Conservation (phyloP, 257 asterid species). For the Gentiana straminea region DNA sequence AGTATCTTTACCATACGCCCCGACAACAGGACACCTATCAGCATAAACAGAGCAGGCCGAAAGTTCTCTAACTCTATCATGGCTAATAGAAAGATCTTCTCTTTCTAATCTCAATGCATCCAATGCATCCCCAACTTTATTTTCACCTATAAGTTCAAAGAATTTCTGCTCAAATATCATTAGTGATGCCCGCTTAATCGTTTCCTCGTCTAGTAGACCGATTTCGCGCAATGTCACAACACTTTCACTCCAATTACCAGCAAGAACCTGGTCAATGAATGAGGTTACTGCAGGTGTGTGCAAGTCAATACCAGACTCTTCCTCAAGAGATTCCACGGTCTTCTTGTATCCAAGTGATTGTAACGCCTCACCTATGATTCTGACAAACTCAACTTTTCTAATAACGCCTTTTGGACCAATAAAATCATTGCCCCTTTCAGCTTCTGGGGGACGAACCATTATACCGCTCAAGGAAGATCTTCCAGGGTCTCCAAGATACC, state of each 20-base stretch:
- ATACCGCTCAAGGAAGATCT: conserved; percentile 39
- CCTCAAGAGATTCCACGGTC: conserved; percentile 56
- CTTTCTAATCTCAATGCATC: conserved; percentile 69
- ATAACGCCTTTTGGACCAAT: conserved; percentile 62
- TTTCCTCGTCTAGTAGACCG: conserved; percentile 41
- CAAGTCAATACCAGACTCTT: conserved; percentile 63
- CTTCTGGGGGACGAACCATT: conserved; percentile 55
- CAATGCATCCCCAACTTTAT: conserved; percentile 61
- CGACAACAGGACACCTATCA: conserved; percentile 21
- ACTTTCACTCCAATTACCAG: conserved; percentile 83
- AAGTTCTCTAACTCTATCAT: conserved; percentile 49
- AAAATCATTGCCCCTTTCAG: conserved; percentile 54
- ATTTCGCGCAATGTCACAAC: conserved; percentile 40
- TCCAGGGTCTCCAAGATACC: conserved; percentile 34
- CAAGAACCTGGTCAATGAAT: conserved; percentile 62
- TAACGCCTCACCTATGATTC: conserved; percentile 67
- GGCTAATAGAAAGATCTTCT: conserved; percentile 43
- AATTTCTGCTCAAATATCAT: conserved; percentile 73
- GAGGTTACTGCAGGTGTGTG: conserved; percentile 46
- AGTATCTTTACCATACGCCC: conserved; percentile 24
- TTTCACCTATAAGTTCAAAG: conserved; percentile 51
- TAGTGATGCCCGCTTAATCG: conserved; percentile 50
- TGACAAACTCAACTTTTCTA: conserved; percentile 62
- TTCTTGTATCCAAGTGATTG: conserved; percentile 71
- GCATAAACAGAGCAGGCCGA: conserved; percentile 49